A percentile compares a stretch with the other conserved stretches of the same genome.
phyloP scores from a whole-genome alignment of 2,329 filamentous ascomycete species.

The Cladosporium colombiae region DNA sequence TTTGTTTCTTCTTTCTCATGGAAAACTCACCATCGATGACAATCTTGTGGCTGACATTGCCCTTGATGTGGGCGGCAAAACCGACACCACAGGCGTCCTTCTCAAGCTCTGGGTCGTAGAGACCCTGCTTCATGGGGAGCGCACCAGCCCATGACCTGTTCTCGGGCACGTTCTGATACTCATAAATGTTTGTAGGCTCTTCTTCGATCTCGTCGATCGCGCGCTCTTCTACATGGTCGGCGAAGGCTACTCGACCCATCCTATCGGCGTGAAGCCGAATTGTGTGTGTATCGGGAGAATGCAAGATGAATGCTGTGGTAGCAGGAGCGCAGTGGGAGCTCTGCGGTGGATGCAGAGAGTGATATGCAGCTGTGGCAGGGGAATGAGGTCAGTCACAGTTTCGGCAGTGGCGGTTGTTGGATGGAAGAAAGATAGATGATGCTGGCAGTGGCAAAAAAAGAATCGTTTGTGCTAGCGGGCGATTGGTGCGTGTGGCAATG shows the following conservation, averaged over 20 bases:
- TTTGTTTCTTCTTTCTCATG: not conserved
- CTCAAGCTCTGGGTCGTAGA: constrained; percentile 93
- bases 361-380: constrained; percentile 14
- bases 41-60: constrained; percentile 95
- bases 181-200: constrained; percentile 66
- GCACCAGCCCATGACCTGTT: constrained; percentile 94
- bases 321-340: not conserved
- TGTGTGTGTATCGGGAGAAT: constrained; percentile 12
- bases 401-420: not conserved
- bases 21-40: constrained; percentile 83
- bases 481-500: not conserved
- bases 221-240: constrained; percentile 51
- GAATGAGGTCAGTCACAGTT: constrained; percentile 12
- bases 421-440: not conserved
- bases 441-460: constrained; percentile 12
- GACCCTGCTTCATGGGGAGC: constrained; percentile 95
- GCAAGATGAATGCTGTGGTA: constrained; percentile 8
- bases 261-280: constrained; percentile 55
- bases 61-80: constrained; percentile 98
- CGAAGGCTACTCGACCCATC: constrained; percentile 56
- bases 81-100: constrained; percentile 99
- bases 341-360: constrained; percentile 1
- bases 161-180: constrained; percentile 75
- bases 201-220: constrained; percentile 52
- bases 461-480: not conserved